These are phyloP conservation scores for Fomes fomentarius DNA, from an alignment of 1,284 basidiomycete species.

Conservation along the genomic window DNA sequence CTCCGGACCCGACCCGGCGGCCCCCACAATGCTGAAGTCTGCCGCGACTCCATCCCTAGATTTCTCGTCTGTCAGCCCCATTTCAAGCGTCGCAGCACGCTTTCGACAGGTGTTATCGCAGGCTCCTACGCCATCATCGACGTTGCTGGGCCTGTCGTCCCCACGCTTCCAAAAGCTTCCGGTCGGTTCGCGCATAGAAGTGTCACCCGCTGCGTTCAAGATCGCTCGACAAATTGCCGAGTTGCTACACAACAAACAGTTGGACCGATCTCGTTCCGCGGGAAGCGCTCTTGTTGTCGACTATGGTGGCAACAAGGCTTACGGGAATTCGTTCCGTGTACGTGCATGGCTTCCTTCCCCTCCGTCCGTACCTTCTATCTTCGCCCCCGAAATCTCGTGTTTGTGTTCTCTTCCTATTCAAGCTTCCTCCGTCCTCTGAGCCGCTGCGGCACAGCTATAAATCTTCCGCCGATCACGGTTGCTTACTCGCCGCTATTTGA, in stretches of 20 bases:
- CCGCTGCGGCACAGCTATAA: slow-evolving; percentile 35
- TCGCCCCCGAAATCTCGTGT: background rate
- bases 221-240: slow-evolving; percentile 70
- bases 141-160: slow-evolving; percentile 71
- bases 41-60: slow-evolving; percentile 19
- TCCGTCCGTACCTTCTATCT: background rate
- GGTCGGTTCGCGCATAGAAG: slow-evolving; percentile 74
- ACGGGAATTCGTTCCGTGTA: slow-evolving; percentile 82
- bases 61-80: slow-evolving; percentile 3
- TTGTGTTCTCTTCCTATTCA: background rate
- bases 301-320: slow-evolving; percentile 82
- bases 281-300: slow-evolving; percentile 90
- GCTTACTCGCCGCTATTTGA: background rate
- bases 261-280: slow-evolving; percentile 37
- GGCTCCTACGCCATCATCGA: slow-evolving; percentile 64
- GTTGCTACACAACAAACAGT: slow-evolving; percentile 45
- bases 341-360: slow-evolving; percentile 28
- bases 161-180: slow-evolving; percentile 70
- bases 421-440: background rate
- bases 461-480: slow-evolving; percentile 81
- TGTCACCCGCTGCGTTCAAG: slow-evolving; percentile 73
- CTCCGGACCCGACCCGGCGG: slow-evolving; percentile 33
- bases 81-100: slow-evolving; percentile 33
- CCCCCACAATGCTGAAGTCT: slow-evolving; percentile 30
- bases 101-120: slow-evolving; percentile 75